These are phyloP conservation scores for Phytopythium cucurbitacearum DNA, from an alignment of 352 stramenopile species.

Conservation along the genomic window DNA sequence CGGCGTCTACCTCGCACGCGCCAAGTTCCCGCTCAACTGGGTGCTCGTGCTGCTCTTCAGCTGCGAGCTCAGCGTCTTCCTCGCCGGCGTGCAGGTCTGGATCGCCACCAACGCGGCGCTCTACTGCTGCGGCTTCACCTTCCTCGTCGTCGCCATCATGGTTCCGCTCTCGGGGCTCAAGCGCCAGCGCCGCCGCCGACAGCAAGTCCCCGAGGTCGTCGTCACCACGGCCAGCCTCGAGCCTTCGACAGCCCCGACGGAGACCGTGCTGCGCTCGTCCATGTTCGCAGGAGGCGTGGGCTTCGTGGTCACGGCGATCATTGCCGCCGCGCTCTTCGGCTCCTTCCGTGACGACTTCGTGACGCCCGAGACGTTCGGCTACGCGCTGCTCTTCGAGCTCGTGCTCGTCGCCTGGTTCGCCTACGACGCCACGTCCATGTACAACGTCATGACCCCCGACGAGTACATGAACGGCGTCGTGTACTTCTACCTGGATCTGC, in stretches of 20 bases:
- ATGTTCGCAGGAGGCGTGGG: conserved; percentile 21
- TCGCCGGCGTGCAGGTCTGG: conserved; percentile 38
- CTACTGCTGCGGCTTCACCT: conserved; percentile 40
- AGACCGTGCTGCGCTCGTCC: conserved; percentile 27
- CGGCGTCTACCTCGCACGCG: conserved; percentile 35
- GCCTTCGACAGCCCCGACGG: conserved; percentile 8
- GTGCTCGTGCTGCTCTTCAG: conserved; percentile 43
- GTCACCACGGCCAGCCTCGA: not conserved
- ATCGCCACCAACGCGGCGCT: conserved; percentile 34
- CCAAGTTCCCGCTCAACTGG: conserved; percentile 40
- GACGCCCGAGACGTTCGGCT: conserved; percentile 26
- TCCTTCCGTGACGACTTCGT: conserved; percentile 21
- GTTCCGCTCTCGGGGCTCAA: conserved; percentile 27
- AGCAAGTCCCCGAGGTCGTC: not conserved
- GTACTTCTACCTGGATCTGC: conserved; percentile 64
- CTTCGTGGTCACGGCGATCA: conserved; percentile 17
- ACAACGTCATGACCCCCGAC: conserved; percentile 49
- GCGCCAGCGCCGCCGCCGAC: not conserved
- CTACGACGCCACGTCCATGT: conserved; percentile 48
- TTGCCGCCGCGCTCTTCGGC: conserved; percentile 20
- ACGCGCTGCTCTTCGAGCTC: conserved; percentile 35
- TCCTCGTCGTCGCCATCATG: conserved; percentile 32
- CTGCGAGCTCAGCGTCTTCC: conserved; percentile 25
- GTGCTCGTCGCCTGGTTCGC: conserved; percentile 52
- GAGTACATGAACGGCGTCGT: conserved; percentile 69